Percentiles rank a stretch among this genome's conserved stretches.
Evolutionary conservation across 73 alveolate genomes (phyloP).

Genomic region (Uronychia binucleata): DNA sequence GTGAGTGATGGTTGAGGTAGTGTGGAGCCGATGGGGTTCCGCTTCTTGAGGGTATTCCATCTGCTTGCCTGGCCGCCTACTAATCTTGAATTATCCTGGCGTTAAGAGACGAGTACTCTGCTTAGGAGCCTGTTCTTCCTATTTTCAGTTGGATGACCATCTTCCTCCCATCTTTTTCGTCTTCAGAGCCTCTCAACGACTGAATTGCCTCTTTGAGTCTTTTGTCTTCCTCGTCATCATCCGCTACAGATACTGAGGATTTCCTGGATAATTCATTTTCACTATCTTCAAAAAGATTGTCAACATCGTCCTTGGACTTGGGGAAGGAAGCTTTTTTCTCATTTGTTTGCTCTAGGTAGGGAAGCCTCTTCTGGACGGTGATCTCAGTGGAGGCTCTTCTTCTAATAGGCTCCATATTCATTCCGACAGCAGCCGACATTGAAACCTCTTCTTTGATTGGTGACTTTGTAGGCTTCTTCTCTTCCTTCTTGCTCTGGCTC

Average conservation of each 20-base stretch:
- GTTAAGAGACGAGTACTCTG: no score
- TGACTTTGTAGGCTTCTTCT: neutral
- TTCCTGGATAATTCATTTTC: neutral
- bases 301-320: neutral
- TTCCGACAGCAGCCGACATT: neutral
- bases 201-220: neutral
- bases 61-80: no score
- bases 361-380: no score
- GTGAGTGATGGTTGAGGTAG: no score
- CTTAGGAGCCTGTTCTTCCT: no score
- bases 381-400: no score
- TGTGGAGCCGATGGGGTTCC: no score
- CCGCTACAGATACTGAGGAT: neutral
- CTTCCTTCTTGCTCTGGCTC: neutral
- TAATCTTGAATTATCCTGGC: no score
- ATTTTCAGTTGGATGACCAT: no score
- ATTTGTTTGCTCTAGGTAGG: neutral
- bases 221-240: neutral
- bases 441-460: neutral
- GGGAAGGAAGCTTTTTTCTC: neutral
- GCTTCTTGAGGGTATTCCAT: no score
- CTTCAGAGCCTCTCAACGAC: no score
- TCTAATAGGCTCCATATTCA: neutral
- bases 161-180: no score
- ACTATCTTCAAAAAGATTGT: neutral